Conservation (phyloP, 2,329 filamentous ascomycete species). For the Aspergillus vadensis region DNA sequence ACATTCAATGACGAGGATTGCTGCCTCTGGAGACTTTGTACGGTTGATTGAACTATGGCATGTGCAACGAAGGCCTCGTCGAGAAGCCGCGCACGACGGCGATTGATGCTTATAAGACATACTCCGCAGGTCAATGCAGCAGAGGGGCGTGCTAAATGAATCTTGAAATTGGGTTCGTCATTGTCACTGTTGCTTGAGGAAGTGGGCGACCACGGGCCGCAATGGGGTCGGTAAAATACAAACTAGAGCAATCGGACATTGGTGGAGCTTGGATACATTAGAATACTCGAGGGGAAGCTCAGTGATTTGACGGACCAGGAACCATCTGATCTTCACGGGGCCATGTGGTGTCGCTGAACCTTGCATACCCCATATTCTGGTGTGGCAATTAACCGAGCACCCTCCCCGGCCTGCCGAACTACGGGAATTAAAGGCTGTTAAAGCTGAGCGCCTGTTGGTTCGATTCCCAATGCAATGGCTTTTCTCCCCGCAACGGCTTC, state of each 20-base stretch:
- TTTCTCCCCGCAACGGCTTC: not conserved
- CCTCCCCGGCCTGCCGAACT: not conserved
- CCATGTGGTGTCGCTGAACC: conserved; percentile 3
- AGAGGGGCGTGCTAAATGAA: not conserved
- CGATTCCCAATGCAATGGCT: not conserved
- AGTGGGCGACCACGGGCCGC: not conserved
- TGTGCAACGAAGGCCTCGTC: not conserved
- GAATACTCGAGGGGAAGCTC: not conserved
- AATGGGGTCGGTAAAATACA: conserved; percentile 5
- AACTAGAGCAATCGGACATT: not conserved
- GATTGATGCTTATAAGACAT: conserved; percentile 4
- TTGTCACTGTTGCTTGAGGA: not conserved
- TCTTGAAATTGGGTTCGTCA: conserved; percentile 1
- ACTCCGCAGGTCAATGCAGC: not conserved
- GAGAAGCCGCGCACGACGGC: not conserved
- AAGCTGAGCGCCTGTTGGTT: not conserved
- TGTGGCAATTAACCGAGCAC: not conserved
- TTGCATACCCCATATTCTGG: not conserved
- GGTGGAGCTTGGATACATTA: not conserved
- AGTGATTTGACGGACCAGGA: not conserved
- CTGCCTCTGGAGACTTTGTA: no score
- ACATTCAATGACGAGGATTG: not conserved
- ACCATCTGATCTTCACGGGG: conserved; percentile 7
- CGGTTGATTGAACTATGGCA: no score
- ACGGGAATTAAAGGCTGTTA: no score